phyloP scores from a whole-genome alignment of 2,329 filamentous ascomycete species.

The Penicillium concentricum region DNA sequence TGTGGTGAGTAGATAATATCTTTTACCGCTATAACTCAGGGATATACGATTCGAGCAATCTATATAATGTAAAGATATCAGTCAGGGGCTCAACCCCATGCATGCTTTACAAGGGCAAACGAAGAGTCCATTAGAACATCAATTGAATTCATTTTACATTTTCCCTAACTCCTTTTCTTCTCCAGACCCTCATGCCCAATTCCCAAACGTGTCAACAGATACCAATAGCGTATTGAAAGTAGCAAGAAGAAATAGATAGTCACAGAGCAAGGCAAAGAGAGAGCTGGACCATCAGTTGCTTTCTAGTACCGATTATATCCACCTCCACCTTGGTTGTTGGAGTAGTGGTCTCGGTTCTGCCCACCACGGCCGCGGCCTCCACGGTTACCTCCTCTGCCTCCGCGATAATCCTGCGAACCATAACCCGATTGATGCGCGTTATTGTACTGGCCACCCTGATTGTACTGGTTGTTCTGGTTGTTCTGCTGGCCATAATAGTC shows the following conservation, averaged over 20 bases:
- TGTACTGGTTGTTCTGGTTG: slow-evolving; percentile 5
- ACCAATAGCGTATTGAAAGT: slow-evolving; percentile 1
- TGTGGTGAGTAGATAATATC: too few species aligned
- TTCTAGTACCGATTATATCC: slow-evolving; percentile 41
- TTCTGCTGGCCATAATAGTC: slow-evolving; percentile 25
- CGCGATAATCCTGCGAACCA: slow-evolving; percentile 25
- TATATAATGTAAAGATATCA: background rate
- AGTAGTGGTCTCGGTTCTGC: slow-evolving; percentile 25
- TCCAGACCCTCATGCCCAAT: background rate
- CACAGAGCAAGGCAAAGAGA: background rate
- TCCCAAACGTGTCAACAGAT: slow-evolving; percentile 3
- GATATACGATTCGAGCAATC: background rate
- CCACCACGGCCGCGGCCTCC: slow-evolving; percentile 27
- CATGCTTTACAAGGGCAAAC: background rate
- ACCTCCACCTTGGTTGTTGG: slow-evolving; percentile 29
- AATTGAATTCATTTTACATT: slow-evolving; percentile 11
- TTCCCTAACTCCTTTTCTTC: slow-evolving; percentile 7
- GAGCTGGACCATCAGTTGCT: background rate
- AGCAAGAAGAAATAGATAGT: background rate
- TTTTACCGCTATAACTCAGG: background rate
- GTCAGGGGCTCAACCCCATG: background rate
- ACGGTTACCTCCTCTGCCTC: slow-evolving; percentile 24
- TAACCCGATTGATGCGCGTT: slow-evolving; percentile 22
- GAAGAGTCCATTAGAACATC: background rate
- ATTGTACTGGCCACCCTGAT: slow-evolving; percentile 20